Evolutionary conservation across 2,329 filamentous ascomycete genomes (phyloP).

Genomic region (Arthrobotrys iridis): DNA sequence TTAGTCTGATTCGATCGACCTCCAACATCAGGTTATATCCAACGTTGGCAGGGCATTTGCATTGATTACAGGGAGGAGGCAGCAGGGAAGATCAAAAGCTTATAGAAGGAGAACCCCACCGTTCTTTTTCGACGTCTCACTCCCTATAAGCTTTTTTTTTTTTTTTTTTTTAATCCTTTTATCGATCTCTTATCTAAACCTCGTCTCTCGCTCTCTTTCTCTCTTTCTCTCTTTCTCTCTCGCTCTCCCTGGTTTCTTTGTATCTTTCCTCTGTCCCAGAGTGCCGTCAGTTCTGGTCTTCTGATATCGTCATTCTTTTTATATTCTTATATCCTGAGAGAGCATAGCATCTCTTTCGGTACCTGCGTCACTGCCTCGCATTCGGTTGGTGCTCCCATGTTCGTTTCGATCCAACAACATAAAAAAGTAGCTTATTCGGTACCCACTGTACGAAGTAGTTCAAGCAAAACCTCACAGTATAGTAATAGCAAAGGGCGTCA

Average conservation of each 20-base stretch:
- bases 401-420: constrained; percentile 10
- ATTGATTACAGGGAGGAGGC: constrained; percentile 20
- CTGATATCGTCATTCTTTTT: constrained; percentile 20
- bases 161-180: not conserved
- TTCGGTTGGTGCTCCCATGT: constrained; percentile 46
- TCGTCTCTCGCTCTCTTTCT: constrained; percentile 16
- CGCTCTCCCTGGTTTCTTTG: not conserved
- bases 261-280: constrained; percentile 23
- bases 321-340: not conserved
- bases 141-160: constrained; percentile 13
- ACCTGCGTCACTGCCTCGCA: constrained; percentile 26
- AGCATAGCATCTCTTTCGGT: constrained; percentile 3
- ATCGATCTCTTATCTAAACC: constrained; percentile 35
- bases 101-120: constrained; percentile 27
- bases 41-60: constrained; percentile 37
- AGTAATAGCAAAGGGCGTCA: not conserved
- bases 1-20: constrained; percentile 25
- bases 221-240: constrained; percentile 3
- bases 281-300: constrained; percentile 16
- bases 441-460: constrained; percentile 1
- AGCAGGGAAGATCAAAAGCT: constrained; percentile 13
- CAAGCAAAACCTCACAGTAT: not conserved
- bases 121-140: constrained; percentile 7
- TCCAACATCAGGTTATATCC: constrained; percentile 25
- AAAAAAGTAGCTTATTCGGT: not conserved